Evolutionary conservation across 768 basidiomycete genomes (phyloP).

Genomic region (Lanmaoa pseudosensibilis): DNA sequence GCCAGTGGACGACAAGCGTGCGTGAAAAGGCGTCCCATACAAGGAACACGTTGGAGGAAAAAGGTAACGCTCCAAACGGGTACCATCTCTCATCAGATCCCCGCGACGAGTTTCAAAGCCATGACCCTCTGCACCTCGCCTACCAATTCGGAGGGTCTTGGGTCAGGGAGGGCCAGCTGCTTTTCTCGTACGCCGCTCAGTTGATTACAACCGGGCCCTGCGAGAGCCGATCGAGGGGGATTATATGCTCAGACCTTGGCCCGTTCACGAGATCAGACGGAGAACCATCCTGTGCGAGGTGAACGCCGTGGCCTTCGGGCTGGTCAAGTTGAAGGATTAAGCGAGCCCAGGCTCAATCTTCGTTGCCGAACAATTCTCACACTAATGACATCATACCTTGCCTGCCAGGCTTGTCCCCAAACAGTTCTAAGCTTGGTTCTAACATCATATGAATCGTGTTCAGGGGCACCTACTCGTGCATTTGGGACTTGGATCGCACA

Average conservation of each 20-base stretch:
- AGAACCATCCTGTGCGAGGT: conserved; percentile 46
- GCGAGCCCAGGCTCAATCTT: neutral
- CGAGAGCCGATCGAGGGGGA: conserved; percentile 63
- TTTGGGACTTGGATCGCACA: neutral
- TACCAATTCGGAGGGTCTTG: conserved; percentile 40
- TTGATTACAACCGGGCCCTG: conserved; percentile 55
- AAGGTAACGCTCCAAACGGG: conserved; percentile 1
- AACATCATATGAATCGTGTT: too few relatives aligned
- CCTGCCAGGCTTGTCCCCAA: too few relatives aligned
- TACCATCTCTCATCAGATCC: conserved; percentile 42
- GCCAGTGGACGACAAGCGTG: neutral
- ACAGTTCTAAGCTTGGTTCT: too few relatives aligned
- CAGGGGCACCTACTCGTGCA: neutral
- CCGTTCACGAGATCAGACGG: conserved; percentile 55
- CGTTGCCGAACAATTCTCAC: neutral
- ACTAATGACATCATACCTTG: too few relatives aligned
- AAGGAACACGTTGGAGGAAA: conserved; percentile 11
- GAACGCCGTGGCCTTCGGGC: conserved; percentile 67
- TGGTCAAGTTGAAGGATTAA: conserved; percentile 20
- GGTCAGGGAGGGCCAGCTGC: conserved; percentile 33
- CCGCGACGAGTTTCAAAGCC: conserved; percentile 54
- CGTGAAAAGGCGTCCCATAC: conserved; percentile 7
- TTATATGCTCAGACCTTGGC: conserved; percentile 74
- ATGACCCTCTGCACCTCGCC: conserved; percentile 12
- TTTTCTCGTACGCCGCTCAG: conserved; percentile 70